phyloP scores from a whole-genome alignment of 306 rosid genomes.

The Dicorynia guianensis region DNA sequence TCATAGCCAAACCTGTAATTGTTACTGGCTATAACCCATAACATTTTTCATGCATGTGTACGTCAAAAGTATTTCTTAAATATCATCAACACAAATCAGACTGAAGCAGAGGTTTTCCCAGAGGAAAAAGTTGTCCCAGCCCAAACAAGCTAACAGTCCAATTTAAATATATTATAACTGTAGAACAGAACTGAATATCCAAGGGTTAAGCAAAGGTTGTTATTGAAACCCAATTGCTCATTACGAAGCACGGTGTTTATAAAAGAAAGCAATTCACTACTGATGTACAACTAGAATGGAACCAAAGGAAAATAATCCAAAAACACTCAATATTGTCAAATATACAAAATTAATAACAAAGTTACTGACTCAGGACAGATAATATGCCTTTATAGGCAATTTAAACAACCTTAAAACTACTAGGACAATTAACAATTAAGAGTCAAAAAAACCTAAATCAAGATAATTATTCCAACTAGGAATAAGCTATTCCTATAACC shows the following conservation, averaged over 20 bases:
- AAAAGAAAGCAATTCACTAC: slow-evolving; percentile 11
- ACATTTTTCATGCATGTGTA: slow-evolving; percentile 19
- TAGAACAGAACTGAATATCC: neutral
- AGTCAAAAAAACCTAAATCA: too few relatives aligned
- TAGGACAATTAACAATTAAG: too few relatives aligned
- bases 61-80: slow-evolving; percentile 20
- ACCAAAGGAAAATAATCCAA: too few relatives aligned
- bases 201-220: slow-evolving; percentile 13
- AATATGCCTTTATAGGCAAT: too few relatives aligned
- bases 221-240: slow-evolving; percentile 18
- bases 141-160: slow-evolving; percentile 4
- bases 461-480: too few relatives aligned
- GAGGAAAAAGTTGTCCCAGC: neutral
- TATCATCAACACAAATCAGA: slow-evolving; percentile 28
- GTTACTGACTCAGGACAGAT: too few relatives aligned
- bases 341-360: too few relatives aligned
- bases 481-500: too few relatives aligned
- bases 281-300: too few relatives aligned
- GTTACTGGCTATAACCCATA: slow-evolving; percentile 8
- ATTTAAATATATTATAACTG: slow-evolving; percentile 1
- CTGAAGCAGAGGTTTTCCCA: neutral
- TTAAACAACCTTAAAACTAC: too few relatives aligned
- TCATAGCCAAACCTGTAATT: slow-evolving; percentile 26
- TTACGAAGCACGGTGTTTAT: slow-evolving; percentile 4
- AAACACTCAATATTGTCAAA: too few relatives aligned